Evolutionary conservation across 1,139 yeast species (phyloP), one percentile per base, ranked within the genome.

Genomic region (Saccharomyces hybrid): DNA sequence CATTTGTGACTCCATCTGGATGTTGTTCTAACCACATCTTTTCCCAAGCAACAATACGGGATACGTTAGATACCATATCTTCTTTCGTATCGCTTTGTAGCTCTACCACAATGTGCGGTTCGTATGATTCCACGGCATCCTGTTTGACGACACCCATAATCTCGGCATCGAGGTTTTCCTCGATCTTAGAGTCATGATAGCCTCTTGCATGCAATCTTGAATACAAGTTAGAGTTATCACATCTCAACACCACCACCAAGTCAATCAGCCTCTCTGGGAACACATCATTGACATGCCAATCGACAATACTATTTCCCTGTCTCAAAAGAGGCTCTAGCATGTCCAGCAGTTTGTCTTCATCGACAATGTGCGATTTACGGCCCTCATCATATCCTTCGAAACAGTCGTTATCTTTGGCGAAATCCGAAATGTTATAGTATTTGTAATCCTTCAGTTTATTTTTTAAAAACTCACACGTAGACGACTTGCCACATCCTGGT

Each of bases 261-360:
- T 93, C 99, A 51, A 95, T 87, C 67, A 90, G 79, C 61, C 96
- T 76, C 68, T 90, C 97, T 0, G 99, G 99, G 67, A 93, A 93
- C 23, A 89, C 80, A 64, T 93, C 99, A 71, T 97, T 90, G 52
- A 93, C 93, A 69, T 93, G 99, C 99, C 99, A 95, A 72, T 93
- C 99, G 25, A 93, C 78, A 26, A 93, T 75, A 28, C 80, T 76
- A 1, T 96, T 97, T n/a, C 99, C 99, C 59, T 80, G 75, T 55
- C 84, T 86, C 57, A 91, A 75, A 52, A 86, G 81, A 2, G 85
- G 83, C 70, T 91, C 97, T 56, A 95, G 73, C 16, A 82, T 81
- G 69, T 95, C 98, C 54, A 90, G 73, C 23, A 93, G 74, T 66
- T 82, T 84, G 66, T 93, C 98, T 64, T 93, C 99, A 70, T 95